Evolutionary conservation across 2,329 filamentous ascomycete species (phyloP).

Genomic region (Nectriaceae sp.): DNA sequence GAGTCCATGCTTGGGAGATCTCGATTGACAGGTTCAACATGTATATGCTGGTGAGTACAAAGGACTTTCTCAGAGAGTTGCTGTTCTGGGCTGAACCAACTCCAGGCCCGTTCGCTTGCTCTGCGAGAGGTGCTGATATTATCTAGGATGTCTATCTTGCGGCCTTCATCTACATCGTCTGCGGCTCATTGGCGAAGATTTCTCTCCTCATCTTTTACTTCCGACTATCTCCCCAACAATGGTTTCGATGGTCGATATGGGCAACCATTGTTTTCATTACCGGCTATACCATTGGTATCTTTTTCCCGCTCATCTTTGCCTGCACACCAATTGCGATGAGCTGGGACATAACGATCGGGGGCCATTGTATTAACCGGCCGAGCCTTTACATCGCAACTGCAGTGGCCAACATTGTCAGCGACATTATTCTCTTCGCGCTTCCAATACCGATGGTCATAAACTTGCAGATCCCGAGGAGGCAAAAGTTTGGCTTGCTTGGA

Average conservation of each 20-base stretch:
- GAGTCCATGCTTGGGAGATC: conserved; percentile 35
- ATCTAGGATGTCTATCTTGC: conserved; percentile 29
- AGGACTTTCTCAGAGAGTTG: too few species aligned
- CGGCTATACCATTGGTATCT: conserved; percentile 35
- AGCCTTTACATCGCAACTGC: conserved; percentile 51
- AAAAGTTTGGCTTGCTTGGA: conserved; percentile 46
- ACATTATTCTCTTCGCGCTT: conserved; percentile 47
- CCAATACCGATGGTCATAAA: conserved; percentile 48
- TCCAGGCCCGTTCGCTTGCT: neutral
- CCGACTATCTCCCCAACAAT: conserved; percentile 36
- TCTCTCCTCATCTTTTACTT: conserved; percentile 42
- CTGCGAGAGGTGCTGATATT: neutral
- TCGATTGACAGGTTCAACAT: conserved; percentile 26
- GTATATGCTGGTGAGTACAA: conserved; percentile 25
- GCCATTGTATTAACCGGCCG: conserved; percentile 46
- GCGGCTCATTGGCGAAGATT: conserved; percentile 38
- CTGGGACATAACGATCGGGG: conserved; percentile 35
- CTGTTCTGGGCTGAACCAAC: neutral
- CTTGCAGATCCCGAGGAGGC: conserved; percentile 46
- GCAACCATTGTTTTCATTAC: conserved; percentile 30
- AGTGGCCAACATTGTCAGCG: conserved; percentile 48
- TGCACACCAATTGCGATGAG: conserved; percentile 35
- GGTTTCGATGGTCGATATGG: conserved; percentile 35
- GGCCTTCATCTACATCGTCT: conserved; percentile 35
- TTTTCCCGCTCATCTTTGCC: conserved; percentile 37